Evolutionary conservation across 495 filamentous ascomycete genomes (phyloP), one percentile per base, ranked within the genome.

Genomic region (Astrocystis sublimbata): DNA sequence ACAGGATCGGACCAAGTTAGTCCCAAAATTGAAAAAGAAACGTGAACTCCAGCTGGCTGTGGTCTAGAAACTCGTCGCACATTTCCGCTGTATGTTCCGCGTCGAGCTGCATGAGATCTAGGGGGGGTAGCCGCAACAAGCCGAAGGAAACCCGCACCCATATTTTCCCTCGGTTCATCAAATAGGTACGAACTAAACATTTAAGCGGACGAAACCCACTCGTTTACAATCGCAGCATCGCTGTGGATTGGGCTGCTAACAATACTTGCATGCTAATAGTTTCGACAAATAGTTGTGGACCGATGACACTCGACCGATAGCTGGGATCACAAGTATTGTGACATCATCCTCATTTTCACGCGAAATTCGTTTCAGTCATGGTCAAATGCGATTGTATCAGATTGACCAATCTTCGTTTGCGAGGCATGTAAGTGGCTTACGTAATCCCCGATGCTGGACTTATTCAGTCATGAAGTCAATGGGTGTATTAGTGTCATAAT

Each of bases 141-240:
- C 54, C 54, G 54, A 57, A 57, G 23, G 35, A 40, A 26, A 26
- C 28, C n/a, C n/a, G n/a, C n/a, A n/a, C 54, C 42, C 6, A 30
- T 42, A 13, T 35, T 31, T 23, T 23, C 17, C 30, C 2, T 4
- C 17, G n/a, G n/a, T n/a, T n/a, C n/a, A n/a, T n/a, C n/a, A n/a
- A n/a, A n/a, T n/a, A n/a, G n/a, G n/a, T 23, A 4, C 30, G 28
- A 52, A 31, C 17, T 52, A 0, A 33, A 33, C 21, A 17, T 52
- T 52, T 35, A 35, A 52, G 17, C 49, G 30, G 31, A 10, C 40
- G 19, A 23, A 38, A 15, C 12, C 33, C 31, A 54, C 51, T 40
- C 21, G 17, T n/a, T 54, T 21, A 31, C 45, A 8, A 26, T 17
- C 24, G 23, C 6, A 8, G 33, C 5, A 42, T 5, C 15, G 36